phyloP scores from a whole-genome alignment of 2,329 filamentous ascomycete genomes.

The Amauroascus niger region DNA sequence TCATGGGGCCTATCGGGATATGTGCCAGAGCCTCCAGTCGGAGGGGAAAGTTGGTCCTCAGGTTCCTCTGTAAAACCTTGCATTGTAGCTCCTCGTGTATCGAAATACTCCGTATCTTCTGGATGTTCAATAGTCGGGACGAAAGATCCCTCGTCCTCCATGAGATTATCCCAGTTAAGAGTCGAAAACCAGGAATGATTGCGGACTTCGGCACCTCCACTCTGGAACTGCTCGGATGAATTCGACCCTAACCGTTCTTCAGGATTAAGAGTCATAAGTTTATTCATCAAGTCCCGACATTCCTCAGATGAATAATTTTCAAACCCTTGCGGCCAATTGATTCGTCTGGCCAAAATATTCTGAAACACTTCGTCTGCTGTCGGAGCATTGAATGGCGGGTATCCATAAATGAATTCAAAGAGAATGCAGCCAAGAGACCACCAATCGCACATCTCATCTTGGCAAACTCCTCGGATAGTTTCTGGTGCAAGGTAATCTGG shows the following conservation, averaged over 20 bases:
- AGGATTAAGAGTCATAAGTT: constrained; percentile 75
- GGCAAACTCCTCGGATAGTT: constrained; percentile 87
- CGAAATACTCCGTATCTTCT: constrained; percentile 97
- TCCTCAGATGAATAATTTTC: constrained; percentile 74
- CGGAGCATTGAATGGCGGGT: constrained; percentile 82
- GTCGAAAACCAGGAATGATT: constrained; percentile 80
- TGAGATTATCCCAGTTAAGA: constrained; percentile 77
- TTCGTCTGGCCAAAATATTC: constrained; percentile 81
- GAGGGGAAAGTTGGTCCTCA: constrained; percentile 74
- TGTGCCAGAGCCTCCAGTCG: constrained; percentile 58
- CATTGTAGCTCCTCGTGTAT: constrained; percentile 78
- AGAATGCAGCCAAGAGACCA: constrained; percentile 99
- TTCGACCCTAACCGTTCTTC: constrained; percentile 76
- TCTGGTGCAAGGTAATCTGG: constrained; percentile 95
- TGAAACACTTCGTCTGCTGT: constrained; percentile 93
- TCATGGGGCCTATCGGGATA: constrained; percentile 89
- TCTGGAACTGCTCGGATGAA: constrained; percentile 66
- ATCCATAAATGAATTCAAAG: constrained; percentile 90
- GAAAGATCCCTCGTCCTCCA: constrained; percentile 95
- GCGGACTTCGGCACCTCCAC: constrained; percentile 84
- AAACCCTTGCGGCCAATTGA: constrained; percentile 81
- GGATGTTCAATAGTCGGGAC: constrained; percentile 86
- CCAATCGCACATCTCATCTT: constrained; percentile 98
- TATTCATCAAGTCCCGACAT: constrained; percentile 90
- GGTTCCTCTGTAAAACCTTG: constrained; percentile 90